phyloP scores from a whole-genome alignment of 2,329 filamentous ascomycete genomes.

The Ophiostoma ulmi region DNA sequence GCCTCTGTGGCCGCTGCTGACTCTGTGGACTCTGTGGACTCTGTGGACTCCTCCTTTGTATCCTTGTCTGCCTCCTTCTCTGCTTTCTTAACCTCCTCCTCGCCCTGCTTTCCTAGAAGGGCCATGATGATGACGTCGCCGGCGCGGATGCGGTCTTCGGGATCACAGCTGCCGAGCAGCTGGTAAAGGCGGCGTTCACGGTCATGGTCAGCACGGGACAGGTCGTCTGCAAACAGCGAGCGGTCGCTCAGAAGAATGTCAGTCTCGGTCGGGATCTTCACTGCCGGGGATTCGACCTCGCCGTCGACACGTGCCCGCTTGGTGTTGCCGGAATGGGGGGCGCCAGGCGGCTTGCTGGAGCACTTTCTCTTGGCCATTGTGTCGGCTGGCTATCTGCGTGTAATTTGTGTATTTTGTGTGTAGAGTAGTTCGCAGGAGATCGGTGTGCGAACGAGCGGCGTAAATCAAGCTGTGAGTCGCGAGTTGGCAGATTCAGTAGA shows the following conservation, averaged over 20 bases:
- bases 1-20: not conserved
- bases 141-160: constrained; percentile 51
- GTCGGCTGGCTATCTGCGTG: not conserved
- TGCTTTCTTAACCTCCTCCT: not conserved
- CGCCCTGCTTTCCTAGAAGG: constrained; percentile 39
- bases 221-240: constrained; percentile 45
- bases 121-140: constrained; percentile 55
- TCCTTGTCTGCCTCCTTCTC: not conserved
- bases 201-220: constrained; percentile 49
- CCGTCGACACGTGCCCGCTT: constrained; percentile 25
- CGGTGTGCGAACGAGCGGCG: not conserved
- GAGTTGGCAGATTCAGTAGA: not conserved
- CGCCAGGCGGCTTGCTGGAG: constrained; percentile 19
- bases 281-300: constrained; percentile 6
- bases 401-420: not conserved
- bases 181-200: constrained; percentile 58
- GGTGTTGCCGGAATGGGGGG: not conserved
- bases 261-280: constrained; percentile 6
- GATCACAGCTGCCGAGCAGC: constrained; percentile 55
- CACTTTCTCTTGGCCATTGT: constrained; percentile 27
- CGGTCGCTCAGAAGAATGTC: constrained; percentile 32
- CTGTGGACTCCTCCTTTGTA: not conserved
- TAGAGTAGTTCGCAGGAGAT: not conserved
- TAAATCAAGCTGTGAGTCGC: not conserved
- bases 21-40: not conserved